Base-by-base conservation (phyloP, 345 rosid species). In the Populus euphratica region DNA sequence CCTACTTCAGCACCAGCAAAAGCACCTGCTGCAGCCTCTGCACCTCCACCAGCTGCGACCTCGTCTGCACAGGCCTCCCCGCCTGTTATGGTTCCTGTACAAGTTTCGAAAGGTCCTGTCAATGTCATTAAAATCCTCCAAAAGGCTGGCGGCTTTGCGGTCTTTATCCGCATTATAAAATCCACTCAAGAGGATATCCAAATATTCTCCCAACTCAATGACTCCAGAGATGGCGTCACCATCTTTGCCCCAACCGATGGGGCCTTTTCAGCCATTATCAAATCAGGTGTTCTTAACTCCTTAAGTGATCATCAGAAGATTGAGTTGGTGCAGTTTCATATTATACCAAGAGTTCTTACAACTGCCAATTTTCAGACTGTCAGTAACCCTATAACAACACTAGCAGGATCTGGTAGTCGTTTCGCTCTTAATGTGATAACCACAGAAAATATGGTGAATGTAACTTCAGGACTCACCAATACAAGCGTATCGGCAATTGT, bases 1-100 rank as follows among this genome's bases (percentile, higher is more conserved):
- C 69, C 81, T 2, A 20, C 61, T 16, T 67, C 73, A 72, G 23
- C 81, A 47, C 63, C 63, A 56, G 63, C 63, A 9, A 56, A 56
- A n/a, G 63, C 63, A 9, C 35, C 70, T 1, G 70, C 80, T 3
- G 44, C 44, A 20, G 70, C 77, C 14, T 59, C 77, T 0, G 62
- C 68, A 2, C 29, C 49, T 6, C 70, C 77, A 7, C 77, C 5
- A 56, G 27, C 77, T 1, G 31, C 61, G 11, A 56, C 27, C 2
- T 54, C 77, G 1, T 14, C 76, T 0, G 70, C 71, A 20, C 71
- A 29, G 13, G 17, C 77, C 35, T 70, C 71, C 0, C 63, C 63
- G 4, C 63, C 63, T 0, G 63, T 56, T 8, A 56, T 56, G 63
- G 63, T 56, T 56, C 63, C 63, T 8, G 63, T n/a, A 56, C 63